A percentile compares a stretch with the other conserved stretches of the same genome.
phyloP scores from a whole-genome alignment of 2,329 filamentous ascomycete species.

The Sporothrix protearum region DNA sequence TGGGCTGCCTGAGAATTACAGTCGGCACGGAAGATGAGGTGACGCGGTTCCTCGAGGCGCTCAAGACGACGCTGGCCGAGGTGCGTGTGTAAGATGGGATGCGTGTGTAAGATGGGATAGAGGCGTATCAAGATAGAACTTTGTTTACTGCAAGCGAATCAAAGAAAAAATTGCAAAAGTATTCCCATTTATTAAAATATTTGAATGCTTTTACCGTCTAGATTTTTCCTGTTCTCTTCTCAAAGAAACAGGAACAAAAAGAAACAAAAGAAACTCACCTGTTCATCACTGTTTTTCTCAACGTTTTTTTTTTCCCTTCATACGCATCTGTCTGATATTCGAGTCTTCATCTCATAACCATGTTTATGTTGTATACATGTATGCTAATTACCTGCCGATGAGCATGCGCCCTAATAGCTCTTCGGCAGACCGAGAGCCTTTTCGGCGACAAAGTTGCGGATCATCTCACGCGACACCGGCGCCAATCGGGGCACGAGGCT shows the following conservation, averaged over 20 bases:
- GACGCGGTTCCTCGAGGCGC: constrained; percentile 67
- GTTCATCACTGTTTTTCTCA: no score
- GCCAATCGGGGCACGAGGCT: constrained; percentile 62
- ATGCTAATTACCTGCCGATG: background rate
- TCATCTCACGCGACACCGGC: constrained; percentile 68
- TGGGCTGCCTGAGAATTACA: constrained; percentile 85
- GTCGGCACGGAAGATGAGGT: constrained; percentile 88
- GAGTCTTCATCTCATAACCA: background rate
- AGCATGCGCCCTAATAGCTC: constrained; percentile 60
- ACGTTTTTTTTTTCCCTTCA: no score
- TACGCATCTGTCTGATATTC: no score
- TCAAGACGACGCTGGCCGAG: constrained; percentile 51
- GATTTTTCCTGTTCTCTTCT: background rate
- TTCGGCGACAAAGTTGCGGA: constrained; percentile 68
- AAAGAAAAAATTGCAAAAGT: constrained; percentile 17
- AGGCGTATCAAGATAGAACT: background rate
- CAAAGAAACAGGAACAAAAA: background rate
- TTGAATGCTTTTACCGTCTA: background rate
- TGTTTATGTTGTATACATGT: background rate
- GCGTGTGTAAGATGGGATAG: no score
- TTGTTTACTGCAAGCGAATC: background rate
- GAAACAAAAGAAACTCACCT: no score
- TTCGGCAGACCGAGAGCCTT: constrained; percentile 63
- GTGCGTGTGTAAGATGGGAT: constrained; percentile 36
- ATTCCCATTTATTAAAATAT: background rate